A percentile compares a stretch with the other conserved stretches of the same genome.
These are phyloP conservation scores for Hemerocallis citrina DNA, from an alignment of 106 monocot species.

Conservation along the genomic window DNA sequence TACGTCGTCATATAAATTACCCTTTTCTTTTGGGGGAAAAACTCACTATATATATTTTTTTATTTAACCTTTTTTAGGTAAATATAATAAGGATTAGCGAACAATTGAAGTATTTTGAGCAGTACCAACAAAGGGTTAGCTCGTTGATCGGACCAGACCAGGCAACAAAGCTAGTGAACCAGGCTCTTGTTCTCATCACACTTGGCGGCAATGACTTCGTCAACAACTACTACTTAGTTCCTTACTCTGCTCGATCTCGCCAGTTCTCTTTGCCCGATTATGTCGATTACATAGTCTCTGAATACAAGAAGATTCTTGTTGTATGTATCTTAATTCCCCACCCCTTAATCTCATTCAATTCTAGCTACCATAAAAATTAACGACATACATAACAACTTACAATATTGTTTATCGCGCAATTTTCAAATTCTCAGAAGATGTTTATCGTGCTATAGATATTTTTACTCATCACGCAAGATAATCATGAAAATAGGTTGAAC, in stretches of 20 bases:
- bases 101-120: slow-evolving; percentile 60
- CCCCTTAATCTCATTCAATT: no score
- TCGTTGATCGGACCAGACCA: slow-evolving; percentile 38
- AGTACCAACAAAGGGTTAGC: slow-evolving; percentile 52
- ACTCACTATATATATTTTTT: not conserved
- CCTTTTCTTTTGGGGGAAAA: not conserved
- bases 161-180: slow-evolving; percentile 34
- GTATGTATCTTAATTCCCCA: slow-evolving; percentile 23
- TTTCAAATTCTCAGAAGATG: no score
- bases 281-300: slow-evolving; percentile 51
- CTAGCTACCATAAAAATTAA: no score
- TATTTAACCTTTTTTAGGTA: slow-evolving; percentile 37
- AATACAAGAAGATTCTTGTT: slow-evolving; percentile 81
- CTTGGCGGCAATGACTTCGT: slow-evolving; percentile 96
- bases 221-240: slow-evolving; percentile 88
- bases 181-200: slow-evolving; percentile 60
- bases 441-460: no score
- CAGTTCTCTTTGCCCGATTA: slow-evolving; percentile 78
- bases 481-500: no score
- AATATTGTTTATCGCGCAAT: no score
- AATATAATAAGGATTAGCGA: slow-evolving; percentile 66
- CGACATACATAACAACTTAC: no score
- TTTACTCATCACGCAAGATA: no score
- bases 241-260: slow-evolving; percentile 64
- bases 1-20: not conserved